Conservation (phyloP, 352 stramenopile species). For the Phytophthora brassicae region DNA sequence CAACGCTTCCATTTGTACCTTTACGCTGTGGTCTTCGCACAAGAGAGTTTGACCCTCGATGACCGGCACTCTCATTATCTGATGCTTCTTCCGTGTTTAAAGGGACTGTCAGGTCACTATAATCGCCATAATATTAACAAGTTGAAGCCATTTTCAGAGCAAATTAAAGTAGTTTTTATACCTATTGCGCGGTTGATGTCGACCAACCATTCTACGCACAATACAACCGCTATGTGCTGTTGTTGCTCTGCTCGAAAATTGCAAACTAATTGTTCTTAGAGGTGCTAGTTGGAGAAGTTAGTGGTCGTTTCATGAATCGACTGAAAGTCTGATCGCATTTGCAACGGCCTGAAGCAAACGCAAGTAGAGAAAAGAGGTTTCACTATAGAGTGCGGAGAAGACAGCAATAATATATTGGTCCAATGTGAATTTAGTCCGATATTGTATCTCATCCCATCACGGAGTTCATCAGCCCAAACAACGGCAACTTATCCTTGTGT, state of each 20-base stretch:
- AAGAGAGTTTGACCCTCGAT: slow-evolving; percentile 25
- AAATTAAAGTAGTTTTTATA: background rate
- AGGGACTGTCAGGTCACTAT: slow-evolving; percentile 30
- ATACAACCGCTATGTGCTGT: background rate
- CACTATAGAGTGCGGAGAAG: no score
- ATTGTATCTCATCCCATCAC: no score
- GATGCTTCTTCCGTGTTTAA: slow-evolving; percentile 21
- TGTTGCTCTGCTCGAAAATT: slow-evolving; percentile 16
- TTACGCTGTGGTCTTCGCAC: slow-evolving; percentile 29
- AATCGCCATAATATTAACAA: background rate
- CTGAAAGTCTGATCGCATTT: slow-evolving; percentile 8
- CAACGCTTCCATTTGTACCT: slow-evolving; percentile 22
- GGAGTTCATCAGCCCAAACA: background rate
- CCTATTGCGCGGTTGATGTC: slow-evolving; percentile 10
- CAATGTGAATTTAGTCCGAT: background rate
- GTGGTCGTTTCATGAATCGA: slow-evolving; percentile 30
- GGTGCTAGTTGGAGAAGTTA: background rate
- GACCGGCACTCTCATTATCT: slow-evolving; percentile 18
- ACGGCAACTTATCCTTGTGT: no score
- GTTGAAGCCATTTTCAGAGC: background rate
- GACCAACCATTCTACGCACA: slow-evolving; percentile 16
- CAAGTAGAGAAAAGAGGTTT: background rate
- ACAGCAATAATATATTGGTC: no score
- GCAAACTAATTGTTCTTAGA: slow-evolving; percentile 11
- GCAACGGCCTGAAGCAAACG: slow-evolving; percentile 22